Evolutionary conservation across 2,329 filamentous ascomycete genomes (phyloP).

Genomic region (Calonectria montana): DNA sequence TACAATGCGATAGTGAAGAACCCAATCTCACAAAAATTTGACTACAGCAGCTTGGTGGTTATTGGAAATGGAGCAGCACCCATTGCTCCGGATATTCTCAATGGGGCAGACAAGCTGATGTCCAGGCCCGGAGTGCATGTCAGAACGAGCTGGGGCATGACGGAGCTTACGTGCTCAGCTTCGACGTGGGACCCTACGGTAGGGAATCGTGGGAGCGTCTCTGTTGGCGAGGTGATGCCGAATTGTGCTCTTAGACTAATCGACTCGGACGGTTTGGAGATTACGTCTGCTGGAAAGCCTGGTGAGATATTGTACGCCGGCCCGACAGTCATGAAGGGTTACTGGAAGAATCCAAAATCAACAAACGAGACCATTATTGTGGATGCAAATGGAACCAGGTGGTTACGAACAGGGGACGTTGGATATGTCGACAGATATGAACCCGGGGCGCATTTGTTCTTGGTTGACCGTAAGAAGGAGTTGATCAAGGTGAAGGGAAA

Average conservation of each 20-base stretch:
- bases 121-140: conserved; percentile 47
- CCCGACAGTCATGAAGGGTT: conserved; percentile 81
- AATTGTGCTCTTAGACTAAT: conserved; percentile 70
- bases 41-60: conserved; percentile 72
- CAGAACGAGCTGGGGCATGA: conserved; percentile 88
- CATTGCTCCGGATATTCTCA: conserved; percentile 61
- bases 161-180: conserved; percentile 79
- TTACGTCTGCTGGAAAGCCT: conserved; percentile 57
- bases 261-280: conserved; percentile 62
- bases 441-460: conserved; percentile 59
- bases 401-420: conserved; percentile 82
- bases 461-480: conserved; percentile 79
- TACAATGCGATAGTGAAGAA: conserved; percentile 78
- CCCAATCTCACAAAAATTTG: conserved; percentile 72
- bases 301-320: conserved; percentile 81
- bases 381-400: conserved; percentile 64
- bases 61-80: conserved; percentile 78
- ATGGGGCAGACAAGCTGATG: conserved; percentile 63
- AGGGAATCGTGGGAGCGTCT: neutral
- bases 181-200: conserved; percentile 77
- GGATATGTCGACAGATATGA: conserved; percentile 72
- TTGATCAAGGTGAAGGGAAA: conserved; percentile 74
- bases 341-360: conserved; percentile 77
- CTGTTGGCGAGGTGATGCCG: conserved; percentile 49
- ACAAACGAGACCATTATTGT: conserved; percentile 67